Conservation (phyloP, 352 stramenopile genomes). For the Globisporangium cystogenes region DNA sequence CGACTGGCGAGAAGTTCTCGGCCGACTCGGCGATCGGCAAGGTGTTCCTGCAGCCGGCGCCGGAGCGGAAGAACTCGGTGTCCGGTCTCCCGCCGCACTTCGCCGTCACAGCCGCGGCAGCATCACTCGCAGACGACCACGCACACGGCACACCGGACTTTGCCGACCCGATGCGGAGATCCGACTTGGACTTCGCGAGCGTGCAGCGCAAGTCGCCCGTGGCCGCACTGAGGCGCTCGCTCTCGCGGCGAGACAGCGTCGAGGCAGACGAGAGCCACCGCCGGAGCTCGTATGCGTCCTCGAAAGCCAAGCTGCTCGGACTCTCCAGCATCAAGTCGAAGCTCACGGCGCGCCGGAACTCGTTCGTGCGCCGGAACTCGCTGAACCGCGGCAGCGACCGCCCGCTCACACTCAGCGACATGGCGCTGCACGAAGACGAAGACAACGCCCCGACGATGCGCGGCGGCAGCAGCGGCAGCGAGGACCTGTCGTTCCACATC, state of each 20-base stretch:
- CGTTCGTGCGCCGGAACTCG: conserved; percentile 9
- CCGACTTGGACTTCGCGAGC: conserved; percentile 29
- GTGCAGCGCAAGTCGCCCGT: conserved; percentile 6
- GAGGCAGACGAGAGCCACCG: not conserved
- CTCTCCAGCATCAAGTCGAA: conserved; percentile 14
- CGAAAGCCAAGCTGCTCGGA: conserved; percentile 9
- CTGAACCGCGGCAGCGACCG: conserved; percentile 12
- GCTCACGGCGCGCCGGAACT: conserved; percentile 4
- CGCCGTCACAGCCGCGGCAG: not conserved
- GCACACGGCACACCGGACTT: not conserved
- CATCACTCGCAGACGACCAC: not conserved
- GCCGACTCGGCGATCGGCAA: conserved; percentile 42
- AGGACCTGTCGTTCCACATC: not conserved
- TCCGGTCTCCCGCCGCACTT: not conserved
- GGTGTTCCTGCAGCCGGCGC: conserved; percentile 25
- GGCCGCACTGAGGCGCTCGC: conserved; percentile 5
- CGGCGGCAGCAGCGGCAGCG: conserved; percentile 1
- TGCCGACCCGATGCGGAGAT: conserved; percentile 15
- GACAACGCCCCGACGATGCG: conserved; percentile 10
- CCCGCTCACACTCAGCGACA: conserved; percentile 12
- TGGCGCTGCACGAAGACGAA: conserved; percentile 1
- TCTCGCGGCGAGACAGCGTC: conserved; percentile 4
- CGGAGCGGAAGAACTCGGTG: not conserved
- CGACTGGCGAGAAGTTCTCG: conserved; percentile 29
- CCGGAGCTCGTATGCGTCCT: not conserved